Conservation (phyloP, 305 asterid genomes). For the Fraxinus nigra region DNA sequence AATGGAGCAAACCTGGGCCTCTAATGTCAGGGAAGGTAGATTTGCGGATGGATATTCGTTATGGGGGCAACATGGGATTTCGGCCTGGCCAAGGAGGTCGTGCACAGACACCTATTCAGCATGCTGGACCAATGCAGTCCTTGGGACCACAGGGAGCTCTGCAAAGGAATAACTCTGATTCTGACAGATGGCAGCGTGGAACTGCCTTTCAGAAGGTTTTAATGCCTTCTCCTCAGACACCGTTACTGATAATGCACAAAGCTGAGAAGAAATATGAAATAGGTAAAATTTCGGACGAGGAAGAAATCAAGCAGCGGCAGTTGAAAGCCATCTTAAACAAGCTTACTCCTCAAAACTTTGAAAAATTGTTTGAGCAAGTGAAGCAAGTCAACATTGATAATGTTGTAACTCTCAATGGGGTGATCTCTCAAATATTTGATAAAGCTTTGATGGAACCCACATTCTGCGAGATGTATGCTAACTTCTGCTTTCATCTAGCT, state of each 20-base stretch:
- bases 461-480: conserved; percentile 86
- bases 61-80: conserved; percentile 36
- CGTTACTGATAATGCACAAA: conserved; percentile 61
- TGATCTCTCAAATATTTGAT: conserved; percentile 81
- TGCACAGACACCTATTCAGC: conserved; percentile 43
- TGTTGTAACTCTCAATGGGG: conserved; percentile 61
- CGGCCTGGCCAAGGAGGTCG: conserved; percentile 53
- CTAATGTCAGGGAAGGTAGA: conserved; percentile 38
- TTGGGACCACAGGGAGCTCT: conserved; percentile 44
- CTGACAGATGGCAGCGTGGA: conserved; percentile 65
- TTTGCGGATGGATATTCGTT: conserved; percentile 36
- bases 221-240: conserved; percentile 52
- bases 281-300: conserved; percentile 59
- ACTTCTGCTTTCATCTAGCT: conserved; percentile 72
- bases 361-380: conserved; percentile 68
- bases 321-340: conserved; percentile 76
- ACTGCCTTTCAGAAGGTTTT: conserved; percentile 50
- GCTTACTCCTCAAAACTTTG: conserved; percentile 84
- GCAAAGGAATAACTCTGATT: conserved; percentile 51
- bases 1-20: conserved; percentile 48
- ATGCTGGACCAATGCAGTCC: conserved; percentile 53
- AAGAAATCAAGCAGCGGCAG: conserved; percentile 76
- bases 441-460: conserved; percentile 90
- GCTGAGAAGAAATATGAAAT: conserved; percentile 75
- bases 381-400: conserved; percentile 69